Evolutionary conservation across 345 rosid genomes (phyloP).

Genomic region (Microcos paniculata): DNA sequence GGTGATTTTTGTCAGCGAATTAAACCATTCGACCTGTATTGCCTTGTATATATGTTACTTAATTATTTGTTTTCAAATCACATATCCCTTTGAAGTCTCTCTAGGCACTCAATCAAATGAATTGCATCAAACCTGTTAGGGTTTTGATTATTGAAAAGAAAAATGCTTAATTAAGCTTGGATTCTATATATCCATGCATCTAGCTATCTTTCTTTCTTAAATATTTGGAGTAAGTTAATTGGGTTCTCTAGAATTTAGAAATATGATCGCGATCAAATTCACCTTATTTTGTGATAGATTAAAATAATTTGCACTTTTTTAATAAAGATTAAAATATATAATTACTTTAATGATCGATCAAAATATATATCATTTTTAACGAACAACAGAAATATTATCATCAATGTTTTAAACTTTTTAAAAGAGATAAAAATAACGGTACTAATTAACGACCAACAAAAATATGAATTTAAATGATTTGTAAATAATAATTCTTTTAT

Average conservation of each 20-base stretch:
- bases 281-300: too few relatives aligned
- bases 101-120: neutral
- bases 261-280: too few relatives aligned
- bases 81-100: neutral
- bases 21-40: constrained; percentile 19
- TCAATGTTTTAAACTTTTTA: too few relatives aligned
- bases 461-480: neutral
- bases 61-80: neutral
- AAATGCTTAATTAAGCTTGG: neutral
- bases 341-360: neutral
- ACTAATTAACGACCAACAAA: too few relatives aligned
- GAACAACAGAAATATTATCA: neutral
- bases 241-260: neutral
- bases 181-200: neutral
- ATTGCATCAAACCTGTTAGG: neutral
- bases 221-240: neutral
- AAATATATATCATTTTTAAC: neutral
- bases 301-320: too few relatives aligned
- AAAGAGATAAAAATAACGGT: neutral
- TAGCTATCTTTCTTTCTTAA: neutral
- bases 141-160: neutral
- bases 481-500: neutral
- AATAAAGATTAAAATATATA: neutral
- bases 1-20: neutral
- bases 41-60: neutral